Evolutionary conservation across 768 basidiomycete genomes (phyloP), one percentile per base, ranked within the genome.

Genomic region (Pulveroboletus frians): DNA sequence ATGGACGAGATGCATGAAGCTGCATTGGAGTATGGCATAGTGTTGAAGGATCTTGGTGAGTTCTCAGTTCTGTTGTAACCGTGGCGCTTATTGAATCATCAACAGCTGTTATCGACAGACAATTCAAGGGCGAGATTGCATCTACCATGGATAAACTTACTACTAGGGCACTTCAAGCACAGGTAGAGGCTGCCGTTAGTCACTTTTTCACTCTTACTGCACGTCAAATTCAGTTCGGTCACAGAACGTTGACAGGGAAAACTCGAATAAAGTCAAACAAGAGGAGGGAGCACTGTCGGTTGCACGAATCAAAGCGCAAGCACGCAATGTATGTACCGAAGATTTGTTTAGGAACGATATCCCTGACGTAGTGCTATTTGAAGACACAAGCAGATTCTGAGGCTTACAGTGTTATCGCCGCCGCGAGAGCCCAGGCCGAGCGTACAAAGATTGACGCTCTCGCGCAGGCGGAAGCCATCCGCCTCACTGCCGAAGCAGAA

Each of bases 41-140:
- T 85, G 31, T 66, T 92, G 42, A 88, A 88, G 67, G 89, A 92
- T 54, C 79, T 91, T 32, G 84, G 82, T 82, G 56, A 5, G 75
- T 61, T 27, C 41, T 14, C 31, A 21, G 10, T 29, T 18, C 41
- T 10, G n/a, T 30, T 10, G 9, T 20, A 27, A 29, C 30, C 15
- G n/a, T 20, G 13, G 26, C 26, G 44, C 53, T 48, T 26, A 64
- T 45, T 1, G 26, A 27, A 35, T 23, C n/a, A 23, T 56, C 55
- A 17, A 48, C 49, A 83, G 89, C 88, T 47, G 89, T 92, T 47
- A 91, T 91, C 50, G 88, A 91, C 62, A 74, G 89, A 27, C 85
- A 90, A 57, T 92, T 92, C 74, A 91, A 92, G 72, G 88, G 88
- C 50, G 88, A 92, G 60, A 89, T 90, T 55, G 89, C 87, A 1